A percentile compares a stretch with the other conserved stretches of the same genome.
These are phyloP conservation scores for Podospora comata DNA, from an alignment of 495 filamentous ascomycete genomes.

Conservation along the genomic window DNA sequence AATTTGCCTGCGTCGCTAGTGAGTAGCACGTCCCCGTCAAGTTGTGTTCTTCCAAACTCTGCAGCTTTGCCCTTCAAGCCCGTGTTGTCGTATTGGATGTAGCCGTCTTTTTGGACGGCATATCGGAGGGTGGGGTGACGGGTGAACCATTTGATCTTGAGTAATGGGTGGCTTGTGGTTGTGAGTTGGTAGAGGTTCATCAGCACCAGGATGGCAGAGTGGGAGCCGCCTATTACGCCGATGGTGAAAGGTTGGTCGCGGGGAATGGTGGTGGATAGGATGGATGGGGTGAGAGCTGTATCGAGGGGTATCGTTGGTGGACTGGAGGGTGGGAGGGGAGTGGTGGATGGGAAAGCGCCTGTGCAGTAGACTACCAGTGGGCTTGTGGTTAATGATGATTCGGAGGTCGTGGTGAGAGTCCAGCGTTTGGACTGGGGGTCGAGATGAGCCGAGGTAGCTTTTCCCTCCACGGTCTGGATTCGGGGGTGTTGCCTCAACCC, in stretches of 20 bases:
- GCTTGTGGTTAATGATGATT: neutral
- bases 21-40: slow-evolving; percentile 37
- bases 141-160: slow-evolving; percentile 31
- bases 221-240: slow-evolving; percentile 25
- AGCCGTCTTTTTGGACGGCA: slow-evolving; percentile 20
- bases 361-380: slow-evolving; percentile 27
- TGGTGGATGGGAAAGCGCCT: slow-evolving; percentile 14
- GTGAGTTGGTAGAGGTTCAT: slow-evolving; percentile 46
- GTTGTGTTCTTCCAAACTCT: slow-evolving; percentile 14
- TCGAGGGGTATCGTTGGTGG: slow-evolving; percentile 11
- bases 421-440: slow-evolving; percentile 14
- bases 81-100: slow-evolving; percentile 31
- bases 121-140: slow-evolving; percentile 24
- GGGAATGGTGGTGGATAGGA: slow-evolving; percentile 8
- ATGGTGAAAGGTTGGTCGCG: slow-evolving; percentile 9
- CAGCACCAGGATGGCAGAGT: slow-evolving; percentile 40
- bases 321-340: neutral
- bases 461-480: slow-evolving; percentile 11
- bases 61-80: slow-evolving; percentile 33
- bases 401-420: slow-evolving; percentile 10
- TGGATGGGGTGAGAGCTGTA: slow-evolving; percentile 15
- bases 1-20: slow-evolving; percentile 50
- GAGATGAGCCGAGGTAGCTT: neutral
- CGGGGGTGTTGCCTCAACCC: slow-evolving; percentile 38
- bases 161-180: slow-evolving; percentile 38